Percentiles rank a stretch among this genome's conserved stretches.
These are phyloP conservation scores for Fusarium equiseti DNA, from an alignment of 2,329 filamentous ascomycete genomes.

Conservation along the genomic window DNA sequence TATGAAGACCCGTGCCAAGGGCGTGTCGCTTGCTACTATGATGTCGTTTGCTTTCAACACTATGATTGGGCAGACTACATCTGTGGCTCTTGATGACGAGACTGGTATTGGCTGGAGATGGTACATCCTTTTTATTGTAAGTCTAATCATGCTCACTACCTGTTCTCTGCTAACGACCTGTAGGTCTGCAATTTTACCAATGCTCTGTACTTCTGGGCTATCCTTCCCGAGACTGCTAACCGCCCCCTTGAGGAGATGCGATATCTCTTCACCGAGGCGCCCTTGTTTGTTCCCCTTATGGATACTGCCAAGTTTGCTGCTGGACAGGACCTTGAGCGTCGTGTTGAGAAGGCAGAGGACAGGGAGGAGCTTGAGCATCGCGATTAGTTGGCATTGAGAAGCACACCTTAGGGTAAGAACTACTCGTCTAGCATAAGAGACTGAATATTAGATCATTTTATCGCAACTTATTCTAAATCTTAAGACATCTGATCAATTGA, in stretches of 20 bases:
- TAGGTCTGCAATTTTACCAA: slow-evolving; percentile 46
- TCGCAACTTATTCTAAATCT: not conserved
- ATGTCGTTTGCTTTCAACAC: slow-evolving; percentile 79
- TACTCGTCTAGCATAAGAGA: rapidly evolving
- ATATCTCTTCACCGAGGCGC: slow-evolving; percentile 28
- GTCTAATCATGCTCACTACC: rapidly evolving
- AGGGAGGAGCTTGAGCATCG: slow-evolving; percentile 27
- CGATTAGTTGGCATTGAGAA: not conserved
- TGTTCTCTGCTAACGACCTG: not conserved
- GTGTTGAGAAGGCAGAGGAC: slow-evolving; percentile 28
- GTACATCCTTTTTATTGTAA: slow-evolving; percentile 55
- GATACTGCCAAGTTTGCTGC: slow-evolving; percentile 44
- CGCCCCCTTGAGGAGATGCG: slow-evolving; percentile 75
- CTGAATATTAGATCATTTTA: not conserved
- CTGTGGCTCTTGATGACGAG: slow-evolving; percentile 57
- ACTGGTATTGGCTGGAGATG: slow-evolving; percentile 56
- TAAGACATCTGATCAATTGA: not conserved
- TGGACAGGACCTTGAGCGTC: slow-evolving; percentile 28
- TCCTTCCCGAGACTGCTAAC: slow-evolving; percentile 74
- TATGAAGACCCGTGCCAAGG: slow-evolving; percentile 78
- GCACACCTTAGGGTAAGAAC: not conserved
- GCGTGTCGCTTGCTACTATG: slow-evolving; percentile 80
- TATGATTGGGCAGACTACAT: slow-evolving; percentile 74
- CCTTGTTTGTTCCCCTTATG: slow-evolving; percentile 24
- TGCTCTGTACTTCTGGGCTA: slow-evolving; percentile 67